Evolutionary conservation across 768 basidiomycete species (phyloP), one percentile per base, ranked within the genome.

Genomic region (Boletus speciosus): DNA sequence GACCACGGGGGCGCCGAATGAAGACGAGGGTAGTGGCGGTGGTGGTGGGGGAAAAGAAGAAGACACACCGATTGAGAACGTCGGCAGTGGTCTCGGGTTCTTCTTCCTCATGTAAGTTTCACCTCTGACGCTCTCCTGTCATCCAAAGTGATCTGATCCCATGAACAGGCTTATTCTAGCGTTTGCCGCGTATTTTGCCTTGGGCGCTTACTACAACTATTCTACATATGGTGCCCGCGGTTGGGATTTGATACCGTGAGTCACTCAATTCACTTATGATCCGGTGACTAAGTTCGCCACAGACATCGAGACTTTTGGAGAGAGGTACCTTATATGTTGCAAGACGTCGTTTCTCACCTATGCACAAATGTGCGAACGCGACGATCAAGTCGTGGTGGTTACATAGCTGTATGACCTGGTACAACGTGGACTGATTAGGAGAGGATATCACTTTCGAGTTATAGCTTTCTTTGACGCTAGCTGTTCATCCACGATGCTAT

Each of bases 251-350:
- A 84, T 93, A 67, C 91, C 90, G 89, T 91, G 67, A 67, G 90
- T 80, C 23, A n/a, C n/a, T 32, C 45, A 11, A 55, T 49, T 50
- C 40, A 12, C 8, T 12, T 34, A 15, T 50, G 61, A 46, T 60
- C 5, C 40, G 19, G 31, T 14, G 27, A 15, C 48, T 54, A 7
- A 62, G 46, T 45, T 39, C 14, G 7, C 15, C 29, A 14, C 58
- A 93, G 90, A 55, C 90, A 93, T 71, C 88, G 90, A 46, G 89
- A 92, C 66, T 93, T 93, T 70, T 93, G 90, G 90, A 76, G 83
- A 67, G 91, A 93, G 71, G 88, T 93, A 3, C 91, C 91, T 5
- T 91, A 90, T 60, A 88, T 93, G 83, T 68, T 91, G 42, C 78
- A 79, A 40, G 91, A 93, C 61, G 86, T 93, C 23, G 66, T 86